phyloP scores from a whole-genome alignment of 306 rosid species.

The Trifolium repens region DNA sequence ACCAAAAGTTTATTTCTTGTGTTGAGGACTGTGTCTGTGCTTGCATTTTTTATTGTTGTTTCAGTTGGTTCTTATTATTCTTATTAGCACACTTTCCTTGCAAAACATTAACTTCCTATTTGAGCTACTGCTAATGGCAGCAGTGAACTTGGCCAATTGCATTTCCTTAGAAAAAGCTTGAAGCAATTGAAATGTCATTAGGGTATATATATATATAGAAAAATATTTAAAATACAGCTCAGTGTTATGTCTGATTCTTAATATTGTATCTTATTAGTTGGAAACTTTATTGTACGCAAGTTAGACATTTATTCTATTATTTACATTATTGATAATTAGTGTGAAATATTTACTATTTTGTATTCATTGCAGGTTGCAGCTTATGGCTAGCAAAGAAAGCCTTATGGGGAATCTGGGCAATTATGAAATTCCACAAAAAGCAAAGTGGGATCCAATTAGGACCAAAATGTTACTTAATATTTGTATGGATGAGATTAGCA shows the following conservation, averaged over 20 bases:
- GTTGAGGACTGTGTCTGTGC: not conserved
- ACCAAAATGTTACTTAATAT: slow-evolving; percentile 5
- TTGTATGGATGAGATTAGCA: slow-evolving; percentile 4
- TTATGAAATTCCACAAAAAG: not conserved
- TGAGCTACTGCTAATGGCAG: not conserved
- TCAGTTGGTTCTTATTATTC: not conserved
- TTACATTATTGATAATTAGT: not conserved
- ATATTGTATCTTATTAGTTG: not conserved
- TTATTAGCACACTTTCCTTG: not conserved
- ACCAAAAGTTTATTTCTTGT: not conserved
- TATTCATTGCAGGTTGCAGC: slow-evolving; percentile 7
- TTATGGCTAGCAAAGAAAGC: slow-evolving; percentile 11
- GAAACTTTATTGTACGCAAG: not conserved
- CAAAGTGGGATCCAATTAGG: slow-evolving; percentile 12
- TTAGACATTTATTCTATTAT: too few relatives aligned
- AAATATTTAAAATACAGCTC: not conserved
- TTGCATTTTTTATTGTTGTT: not conserved
- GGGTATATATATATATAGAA: not conserved
- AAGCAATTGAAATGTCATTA: not conserved
- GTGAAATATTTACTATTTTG: not conserved
- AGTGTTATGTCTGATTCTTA: not conserved
- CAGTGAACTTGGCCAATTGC: not conserved
- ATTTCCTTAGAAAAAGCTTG: not conserved
- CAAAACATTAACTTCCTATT: not conserved
- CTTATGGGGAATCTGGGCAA: not conserved